Evolutionary conservation across 257 asterid species (phyloP).

Genomic region (Nicotiana attenuata): DNA sequence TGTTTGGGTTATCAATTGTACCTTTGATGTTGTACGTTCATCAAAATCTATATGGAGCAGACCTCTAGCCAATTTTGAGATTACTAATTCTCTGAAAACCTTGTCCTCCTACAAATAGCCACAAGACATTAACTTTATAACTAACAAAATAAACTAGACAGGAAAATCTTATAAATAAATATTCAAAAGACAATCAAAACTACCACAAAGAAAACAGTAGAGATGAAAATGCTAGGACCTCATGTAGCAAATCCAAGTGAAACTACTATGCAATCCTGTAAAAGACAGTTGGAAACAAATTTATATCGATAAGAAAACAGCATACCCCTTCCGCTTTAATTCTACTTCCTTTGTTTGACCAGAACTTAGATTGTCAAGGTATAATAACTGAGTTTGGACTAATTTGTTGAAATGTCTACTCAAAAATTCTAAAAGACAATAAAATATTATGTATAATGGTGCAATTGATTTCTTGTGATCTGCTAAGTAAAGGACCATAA

Average conservation of each 20-base stretch:
- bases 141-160: background rate
- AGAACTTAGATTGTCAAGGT: background rate
- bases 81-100: constrained; percentile 19
- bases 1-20: too few relatives aligned
- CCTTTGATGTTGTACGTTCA: too few relatives aligned
- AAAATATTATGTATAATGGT: background rate
- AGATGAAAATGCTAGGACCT: background rate
- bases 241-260: background rate
- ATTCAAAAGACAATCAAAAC: background rate
- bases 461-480: background rate
- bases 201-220: background rate
- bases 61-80: too few relatives aligned
- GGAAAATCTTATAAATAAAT: background rate
- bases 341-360: background rate
- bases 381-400: background rate
- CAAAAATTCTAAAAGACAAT: background rate
- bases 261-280: background rate
- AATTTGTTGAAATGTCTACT: background rate
- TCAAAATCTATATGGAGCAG: too few relatives aligned
- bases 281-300: background rate
- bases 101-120: constrained; percentile 37
- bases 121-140: background rate
- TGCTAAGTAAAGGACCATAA: background rate
- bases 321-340: too few relatives aligned
- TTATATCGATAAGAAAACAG: background rate